Evolutionary conservation across 2,329 filamentous ascomycete species (phyloP).

Genomic region (Orbilia javanica): DNA sequence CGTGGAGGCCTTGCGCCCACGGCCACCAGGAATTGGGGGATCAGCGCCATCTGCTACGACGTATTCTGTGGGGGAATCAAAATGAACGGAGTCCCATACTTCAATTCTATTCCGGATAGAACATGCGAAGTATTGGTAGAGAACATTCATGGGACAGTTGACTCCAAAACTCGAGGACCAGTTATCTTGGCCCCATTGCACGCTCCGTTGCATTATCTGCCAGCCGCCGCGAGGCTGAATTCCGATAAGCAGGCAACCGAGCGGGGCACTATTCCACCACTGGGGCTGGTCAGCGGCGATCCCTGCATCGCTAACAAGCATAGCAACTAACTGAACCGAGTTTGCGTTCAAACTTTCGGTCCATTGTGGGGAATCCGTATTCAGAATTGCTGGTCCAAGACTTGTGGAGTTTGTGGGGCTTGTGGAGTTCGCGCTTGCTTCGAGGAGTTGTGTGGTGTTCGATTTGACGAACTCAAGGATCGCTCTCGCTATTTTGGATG

Average conservation of each 20-base stretch:
- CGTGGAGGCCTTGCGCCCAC: constrained; percentile 4
- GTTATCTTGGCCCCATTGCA: constrained; percentile 47
- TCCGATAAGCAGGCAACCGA: constrained; percentile 47
- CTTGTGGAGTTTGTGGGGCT: constrained; percentile 28
- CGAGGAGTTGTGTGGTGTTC: constrained; percentile 24
- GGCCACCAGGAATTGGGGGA: neutral
- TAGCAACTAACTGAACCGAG: constrained; percentile 46
- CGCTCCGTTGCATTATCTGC: constrained; percentile 47
- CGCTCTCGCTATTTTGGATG: constrained; percentile 1
- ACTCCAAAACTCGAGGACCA: constrained; percentile 44
- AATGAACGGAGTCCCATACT: constrained; percentile 41
- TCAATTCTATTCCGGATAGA: constrained; percentile 48
- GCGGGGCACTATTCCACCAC: constrained; percentile 46
- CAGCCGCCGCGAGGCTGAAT: constrained; percentile 52
- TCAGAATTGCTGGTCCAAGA: constrained; percentile 2
- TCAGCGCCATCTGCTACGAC: neutral
- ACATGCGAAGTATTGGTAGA: constrained; percentile 47
- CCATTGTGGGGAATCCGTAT: constrained; percentile 30
- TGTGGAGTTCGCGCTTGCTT: constrained; percentile 2
- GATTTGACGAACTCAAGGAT: constrained; percentile 22
- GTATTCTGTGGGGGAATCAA: constrained; percentile 32
- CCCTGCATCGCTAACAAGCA: constrained; percentile 52
- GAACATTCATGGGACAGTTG: constrained; percentile 23
- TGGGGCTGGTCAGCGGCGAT: constrained; percentile 43
- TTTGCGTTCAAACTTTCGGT: constrained; percentile 48